phyloP scores from a whole-genome alignment of 495 filamentous ascomycete genomes.

The Jackrogersella minutella region DNA sequence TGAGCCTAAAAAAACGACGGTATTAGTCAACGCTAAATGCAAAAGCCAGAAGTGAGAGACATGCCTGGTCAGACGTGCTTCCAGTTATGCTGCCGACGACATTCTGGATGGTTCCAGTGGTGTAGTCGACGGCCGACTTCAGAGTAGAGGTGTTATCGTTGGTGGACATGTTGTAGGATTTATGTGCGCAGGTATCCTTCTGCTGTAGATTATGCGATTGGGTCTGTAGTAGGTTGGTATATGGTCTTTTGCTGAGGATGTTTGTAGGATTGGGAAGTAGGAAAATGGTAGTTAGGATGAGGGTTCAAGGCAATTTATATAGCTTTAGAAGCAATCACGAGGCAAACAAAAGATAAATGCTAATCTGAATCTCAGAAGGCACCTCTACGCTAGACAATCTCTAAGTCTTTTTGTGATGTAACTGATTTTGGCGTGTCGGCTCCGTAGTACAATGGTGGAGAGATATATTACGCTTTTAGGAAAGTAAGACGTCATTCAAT shows the following conservation, averaged over 20 bases:
- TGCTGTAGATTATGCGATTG: background rate
- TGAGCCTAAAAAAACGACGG: slow-evolving; percentile 41
- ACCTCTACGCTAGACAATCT: too few species aligned
- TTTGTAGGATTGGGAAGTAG: background rate
- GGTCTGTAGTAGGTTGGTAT: too few species aligned
- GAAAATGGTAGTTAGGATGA: background rate
- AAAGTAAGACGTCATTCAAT: slow-evolving; percentile 33
- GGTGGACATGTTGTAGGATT: slow-evolving; percentile 49
- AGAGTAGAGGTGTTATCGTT: slow-evolving; percentile 77
- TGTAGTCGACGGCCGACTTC: slow-evolving; percentile 83
- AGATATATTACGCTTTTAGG: slow-evolving; percentile 34
- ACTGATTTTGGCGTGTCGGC: slow-evolving; percentile 25
- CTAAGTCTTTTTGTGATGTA: slow-evolving; percentile 20
- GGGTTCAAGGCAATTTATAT: slow-evolving; percentile 6
- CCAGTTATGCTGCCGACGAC: slow-evolving; percentile 79
- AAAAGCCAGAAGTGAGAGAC: background rate
- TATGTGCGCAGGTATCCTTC: too few species aligned
- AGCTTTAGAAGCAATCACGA: background rate
- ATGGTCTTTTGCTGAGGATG: background rate
- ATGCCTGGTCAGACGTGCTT: slow-evolving; percentile 70
- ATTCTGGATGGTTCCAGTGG: slow-evolving; percentile 75
- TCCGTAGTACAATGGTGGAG: slow-evolving; percentile 25
- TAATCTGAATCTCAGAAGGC: too few species aligned
- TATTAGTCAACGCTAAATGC: slow-evolving; percentile 21
- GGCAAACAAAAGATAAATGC: slow-evolving; percentile 21